Conservation (phyloP, 2,329 filamentous ascomycete species). For the Cladosporium sp. region DNA sequence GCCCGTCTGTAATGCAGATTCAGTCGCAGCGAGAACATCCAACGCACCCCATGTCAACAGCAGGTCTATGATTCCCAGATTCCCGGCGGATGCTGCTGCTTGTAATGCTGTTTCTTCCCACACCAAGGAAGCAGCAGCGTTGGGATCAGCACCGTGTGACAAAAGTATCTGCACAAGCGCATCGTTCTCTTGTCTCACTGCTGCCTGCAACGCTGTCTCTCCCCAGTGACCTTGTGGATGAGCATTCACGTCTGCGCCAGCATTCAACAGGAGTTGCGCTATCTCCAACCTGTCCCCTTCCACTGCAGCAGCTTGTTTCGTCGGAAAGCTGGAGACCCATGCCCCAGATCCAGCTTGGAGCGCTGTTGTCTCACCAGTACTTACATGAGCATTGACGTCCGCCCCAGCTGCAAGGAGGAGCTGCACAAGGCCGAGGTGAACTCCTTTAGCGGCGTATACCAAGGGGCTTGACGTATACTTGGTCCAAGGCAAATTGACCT, state of each 20-base stretch:
- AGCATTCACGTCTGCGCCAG: constrained; percentile 2
- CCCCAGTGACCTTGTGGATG: neutral
- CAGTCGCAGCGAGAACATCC: neutral
- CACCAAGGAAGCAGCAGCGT: neutral
- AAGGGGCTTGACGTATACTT: neutral
- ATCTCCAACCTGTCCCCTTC: neutral
- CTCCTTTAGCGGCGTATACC: neutral
- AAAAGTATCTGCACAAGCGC: neutral
- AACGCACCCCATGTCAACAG: neutral
- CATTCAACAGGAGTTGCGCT: neutral
- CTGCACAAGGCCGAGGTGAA: neutral
- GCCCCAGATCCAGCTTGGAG: neutral
- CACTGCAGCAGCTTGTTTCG: neutral
- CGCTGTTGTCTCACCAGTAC: neutral
- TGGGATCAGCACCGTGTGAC: constrained; percentile 2
- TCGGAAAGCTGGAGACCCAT: neutral
- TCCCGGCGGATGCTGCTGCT: neutral
- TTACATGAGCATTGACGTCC: neutral
- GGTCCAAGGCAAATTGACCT: neutral
- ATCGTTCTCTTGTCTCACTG: neutral
- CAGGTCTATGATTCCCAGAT: neutral
- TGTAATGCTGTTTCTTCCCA: neutral
- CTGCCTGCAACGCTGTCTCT: neutral
- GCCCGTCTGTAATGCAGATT: neutral
- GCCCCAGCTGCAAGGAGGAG: neutral